Base-by-base conservation (phyloP, 78 protist genomes). In the Dictyostelium brefeldianum region DNA sequence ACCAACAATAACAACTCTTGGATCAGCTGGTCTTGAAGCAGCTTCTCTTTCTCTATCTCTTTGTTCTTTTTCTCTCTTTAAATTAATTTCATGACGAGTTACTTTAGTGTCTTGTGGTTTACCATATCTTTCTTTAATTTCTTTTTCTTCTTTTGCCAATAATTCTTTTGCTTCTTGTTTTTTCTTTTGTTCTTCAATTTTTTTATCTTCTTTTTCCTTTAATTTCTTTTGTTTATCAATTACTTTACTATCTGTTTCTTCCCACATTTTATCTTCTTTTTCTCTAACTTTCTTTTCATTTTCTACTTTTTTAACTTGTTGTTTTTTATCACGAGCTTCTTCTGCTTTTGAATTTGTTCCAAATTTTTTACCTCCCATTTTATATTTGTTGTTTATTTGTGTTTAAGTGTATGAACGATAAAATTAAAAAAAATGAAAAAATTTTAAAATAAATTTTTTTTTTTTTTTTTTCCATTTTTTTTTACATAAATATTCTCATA, bases 291-390 rank as follows among this genome's bases (percentile, higher is more conserved):
- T 91, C 31, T 46, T 91, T 20, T 91, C 95, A 57, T 57, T 78
- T 53, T 78, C 95, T 57, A 50, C 64, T 22, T 22, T 77, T 73
- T 74, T 91, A 20, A 70, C 90, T 20, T 91, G 83, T 15, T 31
- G 25, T 36, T 91, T 91, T 71, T 74, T 91, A 17, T 90, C 89
- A 81, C 77, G 70, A n/a, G 95, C 95, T 47, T 91, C 95, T 27
- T 91, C 95, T 27, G 90, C 14, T 75, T 91, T 91, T 22, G 78
- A 25, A 46, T 91, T 91, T 27, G 78, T 29, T 15, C 95, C 95
- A 81, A 91, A 91, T 59, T 91, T 91, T 69, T 91, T 91, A 69
- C 92, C 93, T 7, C 84, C 85, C 79, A 73, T 73, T 46, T 73
- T 69, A 18, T 46, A 18, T 46, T 5, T 71, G 9, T 6, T 71